phyloP scores from a whole-genome alignment of 2,329 filamentous ascomycete species.

The Xylaria sp. region DNA sequence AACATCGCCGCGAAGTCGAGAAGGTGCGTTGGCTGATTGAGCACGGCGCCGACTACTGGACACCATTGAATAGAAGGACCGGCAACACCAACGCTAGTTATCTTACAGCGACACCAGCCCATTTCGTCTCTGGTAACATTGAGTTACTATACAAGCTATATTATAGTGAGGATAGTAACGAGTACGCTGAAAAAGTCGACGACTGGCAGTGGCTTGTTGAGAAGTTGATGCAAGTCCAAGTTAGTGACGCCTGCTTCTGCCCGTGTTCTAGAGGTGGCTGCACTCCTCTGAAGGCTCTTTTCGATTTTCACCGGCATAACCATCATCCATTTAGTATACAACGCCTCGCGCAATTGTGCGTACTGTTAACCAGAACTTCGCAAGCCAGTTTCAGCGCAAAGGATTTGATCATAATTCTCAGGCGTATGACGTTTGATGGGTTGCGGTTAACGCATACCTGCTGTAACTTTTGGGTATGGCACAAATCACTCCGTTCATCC shows the following conservation, averaged over 20 bases:
- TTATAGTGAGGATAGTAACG: too few species aligned
- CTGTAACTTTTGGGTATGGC: not conserved
- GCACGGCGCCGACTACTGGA: conserved; percentile 28
- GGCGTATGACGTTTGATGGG: conserved; percentile 15
- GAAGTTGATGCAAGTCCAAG: conserved; percentile 14
- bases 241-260: conserved; percentile 12
- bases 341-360: not conserved
- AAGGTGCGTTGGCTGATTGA: conserved; percentile 14
- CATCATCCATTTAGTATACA: too few species aligned
- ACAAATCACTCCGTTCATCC: not conserved
- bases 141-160: too few species aligned
- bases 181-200: too few species aligned
- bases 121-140: not conserved
- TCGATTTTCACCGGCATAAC: not conserved
- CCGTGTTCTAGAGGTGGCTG: conserved; percentile 9
- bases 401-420: not conserved
- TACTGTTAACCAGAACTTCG: not conserved
- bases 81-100: not conserved
- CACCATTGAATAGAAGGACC: conserved; percentile 2
- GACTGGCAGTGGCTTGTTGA: not conserved
- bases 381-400: not conserved
- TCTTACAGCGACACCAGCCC: not conserved
- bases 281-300: not conserved
- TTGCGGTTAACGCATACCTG: conserved; percentile 22
- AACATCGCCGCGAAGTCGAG: not conserved